Percentiles rank a stretch among this genome's conserved stretches.
These are phyloP conservation scores for Phoma sp. DNA, from an alignment of 2,329 filamentous ascomycete species.

Conservation along the genomic window DNA sequence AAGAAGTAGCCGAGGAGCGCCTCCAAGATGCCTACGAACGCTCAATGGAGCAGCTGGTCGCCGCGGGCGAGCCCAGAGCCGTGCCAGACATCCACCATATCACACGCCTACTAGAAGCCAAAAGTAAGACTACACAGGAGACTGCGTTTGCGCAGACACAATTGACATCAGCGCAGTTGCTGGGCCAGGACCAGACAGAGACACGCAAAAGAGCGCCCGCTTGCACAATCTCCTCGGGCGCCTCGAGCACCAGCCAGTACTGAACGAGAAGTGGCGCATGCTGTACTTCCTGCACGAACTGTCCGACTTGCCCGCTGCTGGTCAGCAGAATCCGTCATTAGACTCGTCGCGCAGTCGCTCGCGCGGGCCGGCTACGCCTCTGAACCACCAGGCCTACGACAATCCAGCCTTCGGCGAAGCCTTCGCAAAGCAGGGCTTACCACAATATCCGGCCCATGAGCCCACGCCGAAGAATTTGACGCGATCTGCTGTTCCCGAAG, in stretches of 20 bases:
- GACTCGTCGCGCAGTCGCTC: slow-evolving; percentile 23
- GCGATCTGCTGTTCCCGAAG: slow-evolving; percentile 24
- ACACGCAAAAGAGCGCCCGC: slow-evolving; percentile 73
- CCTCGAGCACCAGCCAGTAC: slow-evolving; percentile 85
- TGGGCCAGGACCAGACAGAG: slow-evolving; percentile 73
- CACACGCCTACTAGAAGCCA: slow-evolving; percentile 88
- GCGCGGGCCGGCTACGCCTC: slow-evolving; percentile 37
- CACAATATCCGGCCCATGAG: slow-evolving; percentile 46
- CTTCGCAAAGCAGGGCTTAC: slow-evolving; percentile 54
- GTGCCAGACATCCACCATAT: slow-evolving; percentile 85
- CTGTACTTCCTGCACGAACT: slow-evolving; percentile 88
- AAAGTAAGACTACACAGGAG: slow-evolving; percentile 50
- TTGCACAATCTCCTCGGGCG: slow-evolving; percentile 92
- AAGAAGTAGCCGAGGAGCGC: slow-evolving; percentile 70
- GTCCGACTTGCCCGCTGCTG: slow-evolving; percentile 60
- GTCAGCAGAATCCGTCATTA: slow-evolving; percentile 15
- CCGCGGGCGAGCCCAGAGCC: slow-evolving; percentile 58
- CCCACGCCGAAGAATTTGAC: slow-evolving; percentile 36
- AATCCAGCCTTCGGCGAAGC: slow-evolving; percentile 51
- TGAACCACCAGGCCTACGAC: slow-evolving; percentile 25
- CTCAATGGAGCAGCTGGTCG: slow-evolving; percentile 55
- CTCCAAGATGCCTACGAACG: slow-evolving; percentile 66
- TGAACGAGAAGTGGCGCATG: slow-evolving; percentile 97
- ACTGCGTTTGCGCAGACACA: not conserved
- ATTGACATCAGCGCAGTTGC: slow-evolving; percentile 60